Evolutionary conservation across 2,329 filamentous ascomycete genomes (phyloP).

Genomic region (Penicillium sp.): DNA sequence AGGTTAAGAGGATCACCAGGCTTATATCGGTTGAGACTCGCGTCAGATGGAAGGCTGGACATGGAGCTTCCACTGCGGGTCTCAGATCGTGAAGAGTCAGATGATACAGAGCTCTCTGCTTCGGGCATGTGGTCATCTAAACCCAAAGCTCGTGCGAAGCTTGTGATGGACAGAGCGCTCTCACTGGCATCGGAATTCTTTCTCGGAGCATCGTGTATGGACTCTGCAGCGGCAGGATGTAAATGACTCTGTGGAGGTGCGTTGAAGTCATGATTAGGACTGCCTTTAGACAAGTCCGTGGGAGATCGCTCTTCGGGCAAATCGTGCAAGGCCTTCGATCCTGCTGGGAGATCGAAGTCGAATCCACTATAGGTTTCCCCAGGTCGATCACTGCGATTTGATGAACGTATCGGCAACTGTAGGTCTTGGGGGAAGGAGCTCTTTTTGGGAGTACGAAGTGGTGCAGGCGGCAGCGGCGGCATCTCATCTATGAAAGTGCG

Average conservation of each 20-base stretch:
- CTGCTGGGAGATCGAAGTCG: slow-evolving; percentile 28
- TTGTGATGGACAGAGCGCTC: slow-evolving; percentile 37
- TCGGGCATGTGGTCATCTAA: slow-evolving; percentile 64
- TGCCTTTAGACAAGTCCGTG: slow-evolving; percentile 9
- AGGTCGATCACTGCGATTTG: slow-evolving; percentile 17
- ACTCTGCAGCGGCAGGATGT: slow-evolving; percentile 22
- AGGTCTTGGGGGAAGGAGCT: slow-evolving; percentile 25
- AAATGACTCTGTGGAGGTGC: slow-evolving; percentile 15
- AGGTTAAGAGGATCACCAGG: slow-evolving; percentile 43
- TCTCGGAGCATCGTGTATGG: slow-evolving; percentile 11
- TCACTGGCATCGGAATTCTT: slow-evolving; percentile 34
- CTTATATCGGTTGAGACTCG: slow-evolving; percentile 30
- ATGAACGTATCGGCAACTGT: slow-evolving; percentile 22
- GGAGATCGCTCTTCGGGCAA: slow-evolving; percentile 17
- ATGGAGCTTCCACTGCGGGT: slow-evolving; percentile 62
- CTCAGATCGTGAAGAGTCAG: slow-evolving; percentile 62
- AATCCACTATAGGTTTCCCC: slow-evolving; percentile 29
- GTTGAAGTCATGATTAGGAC: slow-evolving; percentile 23
- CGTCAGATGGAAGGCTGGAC: slow-evolving; percentile 56
- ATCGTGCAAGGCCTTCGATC: slow-evolving; percentile 21
- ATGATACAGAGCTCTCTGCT: slow-evolving; percentile 66
- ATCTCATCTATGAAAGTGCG: slow-evolving; percentile 33
- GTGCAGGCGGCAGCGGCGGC: slow-evolving; percentile 32
- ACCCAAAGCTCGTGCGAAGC: slow-evolving; percentile 40
- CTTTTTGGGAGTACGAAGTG: slow-evolving; percentile 23